Base-by-base conservation (phyloP, 768 basidiomycete genomes). In the Suillus occidentalis region DNA sequence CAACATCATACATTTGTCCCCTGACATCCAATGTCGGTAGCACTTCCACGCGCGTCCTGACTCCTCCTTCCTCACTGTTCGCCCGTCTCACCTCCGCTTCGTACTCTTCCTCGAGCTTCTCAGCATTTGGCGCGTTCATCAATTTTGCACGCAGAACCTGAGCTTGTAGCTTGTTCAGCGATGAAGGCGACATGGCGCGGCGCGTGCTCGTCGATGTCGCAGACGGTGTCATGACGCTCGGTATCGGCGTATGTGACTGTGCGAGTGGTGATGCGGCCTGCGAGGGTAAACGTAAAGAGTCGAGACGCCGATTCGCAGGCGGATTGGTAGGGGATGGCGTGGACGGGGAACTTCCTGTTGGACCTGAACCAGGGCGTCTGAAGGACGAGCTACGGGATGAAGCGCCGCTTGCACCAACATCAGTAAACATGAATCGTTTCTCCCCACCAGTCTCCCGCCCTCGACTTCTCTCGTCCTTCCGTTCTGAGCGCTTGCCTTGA, bases 91-190 rank as follows among this genome's bases (percentile, higher is more conserved):
- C 73, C 72, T 92, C 92, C 20, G 75, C 79, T 62, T 98, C 94
- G 68, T 98, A 99, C 77, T 97, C 89, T 62, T 82, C 81, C 78
- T 99, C 94, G 49, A 99, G 79, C 52, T 82, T 80, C 25, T 84
- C 85, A 9, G 95, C 92, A 70, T 94, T 85, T 2, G 90, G 83
- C n/a, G 87, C 83, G 39, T 85, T 88, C 84, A 92, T 91, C 39
- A 99, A 82, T 74, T 91, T 96, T 5, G 97, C 96, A 42, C 94
- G 89, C 10, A 99, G 80, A 2, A 97, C 95, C 69, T 90, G 90
- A 4, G 97, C 97, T 76, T 99, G 97, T 2, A 99, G 78, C 72
- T 88, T 91, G 75, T 99, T 99, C 55, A 99, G 79, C 18, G 91
- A 92, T 1, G 90, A 89, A 3, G 89, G 88, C 0, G 91, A 91